Base-by-base conservation (phyloP, 1,284 basidiomycete genomes). In the Fistulinella cinereoalba region DNA sequence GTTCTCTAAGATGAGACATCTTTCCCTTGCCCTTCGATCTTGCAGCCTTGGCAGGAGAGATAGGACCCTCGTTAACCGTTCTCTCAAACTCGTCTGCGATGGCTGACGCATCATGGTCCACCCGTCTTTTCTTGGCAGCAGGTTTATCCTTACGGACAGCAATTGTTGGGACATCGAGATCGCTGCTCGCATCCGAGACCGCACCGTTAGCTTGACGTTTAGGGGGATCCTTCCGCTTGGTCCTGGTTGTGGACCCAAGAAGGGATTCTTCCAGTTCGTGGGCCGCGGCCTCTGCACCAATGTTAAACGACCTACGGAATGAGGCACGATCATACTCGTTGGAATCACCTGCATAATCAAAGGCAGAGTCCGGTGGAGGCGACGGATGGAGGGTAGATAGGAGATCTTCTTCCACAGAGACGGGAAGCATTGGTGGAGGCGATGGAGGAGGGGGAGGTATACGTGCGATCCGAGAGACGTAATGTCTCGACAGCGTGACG, bases 401-500 rank as follows among this genome's bases (percentile, higher is more conserved):
- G 15, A 68, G 52, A 37, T 76, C 73, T 7, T 80, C 76, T 3
- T 67, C 65, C 12, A 65, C 46, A 13, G 63, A 66, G 37, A 67
- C 52, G 25, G 62, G 53, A 13, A 59, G 61, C 15, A 67, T 58
- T 19, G 67, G 68, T 29, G 71, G 72, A 24, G 81, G 75, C 4
- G 75, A 71, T 16, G 75, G 74, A 22, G 71, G 74, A 24, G 71
- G 69, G 12, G 67, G 51, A 19, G 83, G 81, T 53, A 88, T 83
- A 33, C 73, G 77, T 33, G 81, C 74, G 46, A 89, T 78, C 50
- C 78, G 78, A 36, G 73, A 67, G 27, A 80, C 73, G 62, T 90
- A 89, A 47, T 79, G 74, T 56, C 78, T 80, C 4, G 85, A 83
- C 52, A 87, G 71, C 10, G 72, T 63, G 44, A 75, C 71, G 1